Evolutionary conservation across 2,329 filamentous ascomycete genomes (phyloP).

Genomic region (Ilyonectria sp.): DNA sequence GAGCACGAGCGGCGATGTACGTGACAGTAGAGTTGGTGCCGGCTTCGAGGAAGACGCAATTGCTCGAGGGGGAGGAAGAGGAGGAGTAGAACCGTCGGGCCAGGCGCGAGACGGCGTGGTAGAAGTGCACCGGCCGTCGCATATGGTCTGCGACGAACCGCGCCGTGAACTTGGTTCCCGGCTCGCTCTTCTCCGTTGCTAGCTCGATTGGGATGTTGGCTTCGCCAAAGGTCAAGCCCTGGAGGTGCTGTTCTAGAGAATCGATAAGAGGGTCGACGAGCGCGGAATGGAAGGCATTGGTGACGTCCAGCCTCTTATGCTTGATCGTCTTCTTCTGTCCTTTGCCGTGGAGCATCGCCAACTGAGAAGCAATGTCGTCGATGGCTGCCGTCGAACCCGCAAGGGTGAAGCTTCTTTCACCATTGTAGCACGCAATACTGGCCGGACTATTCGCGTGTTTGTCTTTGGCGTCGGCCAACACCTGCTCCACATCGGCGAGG

Average conservation of each 20-base stretch:
- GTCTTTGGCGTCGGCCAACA: neutral
- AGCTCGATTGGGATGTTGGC: neutral
- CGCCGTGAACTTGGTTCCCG: neutral
- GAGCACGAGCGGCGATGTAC: slow-evolving; percentile 10
- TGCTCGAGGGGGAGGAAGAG: neutral
- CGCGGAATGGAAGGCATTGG: slow-evolving; percentile 64
- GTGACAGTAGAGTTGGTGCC: slow-evolving; percentile 17
- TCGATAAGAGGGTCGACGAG: slow-evolving; percentile 56
- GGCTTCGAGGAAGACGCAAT: slow-evolving; percentile 18
- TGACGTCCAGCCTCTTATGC: slow-evolving; percentile 58
- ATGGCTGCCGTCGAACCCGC: slow-evolving; percentile 10
- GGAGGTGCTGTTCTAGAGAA: neutral
- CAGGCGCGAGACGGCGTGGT: slow-evolving; percentile 58
- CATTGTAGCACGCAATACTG: slow-evolving; percentile 19
- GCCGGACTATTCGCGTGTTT: neutral
- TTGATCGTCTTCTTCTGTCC: slow-evolving; percentile 36
- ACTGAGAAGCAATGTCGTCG: neutral
- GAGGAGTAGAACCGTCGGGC: slow-evolving; percentile 28
- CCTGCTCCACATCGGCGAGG: neutral
- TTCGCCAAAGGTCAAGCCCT: slow-evolving; percentile 4
- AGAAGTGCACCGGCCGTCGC: slow-evolving; percentile 61
- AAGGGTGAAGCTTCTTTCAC: slow-evolving; percentile 21
- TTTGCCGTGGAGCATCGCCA: slow-evolving; percentile 1
- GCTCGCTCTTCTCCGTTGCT: slow-evolving; percentile 14
- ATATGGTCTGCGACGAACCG: slow-evolving; percentile 38